Percentiles rank a stretch among this genome's conserved stretches.
phyloP scores from a whole-genome alignment of 2,329 filamentous ascomycete genomes.

The Colletotrichum agaves region DNA sequence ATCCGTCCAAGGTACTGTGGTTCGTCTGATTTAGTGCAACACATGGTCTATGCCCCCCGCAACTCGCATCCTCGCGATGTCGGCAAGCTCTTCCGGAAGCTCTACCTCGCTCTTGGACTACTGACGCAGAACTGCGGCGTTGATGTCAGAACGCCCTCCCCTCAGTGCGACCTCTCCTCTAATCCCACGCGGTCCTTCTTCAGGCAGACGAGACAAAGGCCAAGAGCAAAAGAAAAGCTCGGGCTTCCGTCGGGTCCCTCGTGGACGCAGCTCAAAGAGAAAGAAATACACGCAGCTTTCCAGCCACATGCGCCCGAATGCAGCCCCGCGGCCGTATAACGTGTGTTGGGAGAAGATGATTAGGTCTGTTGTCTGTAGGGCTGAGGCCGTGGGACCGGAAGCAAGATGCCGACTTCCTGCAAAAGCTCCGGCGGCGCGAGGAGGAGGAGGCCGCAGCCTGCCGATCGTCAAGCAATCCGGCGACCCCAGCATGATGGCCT shows the following conservation, averaged over 20 bases:
- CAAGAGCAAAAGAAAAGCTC: not conserved
- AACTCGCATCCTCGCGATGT: not conserved
- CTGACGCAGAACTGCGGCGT: not conserved
- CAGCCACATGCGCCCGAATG: not conserved
- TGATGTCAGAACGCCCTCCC: not conserved
- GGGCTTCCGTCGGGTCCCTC: too few species aligned
- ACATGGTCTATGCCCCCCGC: not conserved
- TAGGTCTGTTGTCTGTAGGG: not conserved
- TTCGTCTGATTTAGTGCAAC: not conserved
- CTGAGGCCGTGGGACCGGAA: slow-evolving; percentile 9
- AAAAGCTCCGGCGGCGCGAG: slow-evolving; percentile 48
- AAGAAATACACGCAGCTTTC: not conserved
- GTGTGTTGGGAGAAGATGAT: not conserved
- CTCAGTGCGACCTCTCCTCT: not conserved
- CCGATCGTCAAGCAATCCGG: slow-evolving; percentile 50
- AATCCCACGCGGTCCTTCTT: not conserved
- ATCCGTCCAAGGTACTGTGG: not conserved
- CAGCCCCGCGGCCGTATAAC: not conserved
- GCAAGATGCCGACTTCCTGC: slow-evolving; percentile 44
- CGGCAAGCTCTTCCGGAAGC: not conserved
- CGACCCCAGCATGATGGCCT: slow-evolving; percentile 47
- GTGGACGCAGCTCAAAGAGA: too few species aligned
- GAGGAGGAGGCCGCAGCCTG: slow-evolving; percentile 50
- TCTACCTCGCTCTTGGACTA: not conserved
- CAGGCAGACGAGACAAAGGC: not conserved